Evolutionary conservation across 257 asterid genomes (phyloP), one percentile per base, ranked within the genome.

Genomic region (Marsdenia floribunda): DNA sequence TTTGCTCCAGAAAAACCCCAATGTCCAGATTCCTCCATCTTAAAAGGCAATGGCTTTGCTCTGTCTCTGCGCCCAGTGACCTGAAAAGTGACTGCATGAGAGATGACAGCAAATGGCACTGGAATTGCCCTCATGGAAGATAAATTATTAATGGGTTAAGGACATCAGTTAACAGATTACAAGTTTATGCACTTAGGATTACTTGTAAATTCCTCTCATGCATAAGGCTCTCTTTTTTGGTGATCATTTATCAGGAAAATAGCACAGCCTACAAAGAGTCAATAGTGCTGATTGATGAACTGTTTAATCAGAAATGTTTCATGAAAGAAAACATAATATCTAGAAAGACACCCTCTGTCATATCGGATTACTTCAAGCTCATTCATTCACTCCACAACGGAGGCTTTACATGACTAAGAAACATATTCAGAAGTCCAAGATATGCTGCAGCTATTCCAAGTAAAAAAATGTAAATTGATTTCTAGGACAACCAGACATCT

Each of bases 31-130:
- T 90, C 80, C 58, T 89, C 94, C 98, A 95, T 88, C 85, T 89
- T 95, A 85, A 92, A 95, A 4, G 97, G 90, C 81, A 95, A 85
- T 11, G 99, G 96, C 85, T 90, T 92, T 66, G 98, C 99, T 85
- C 99, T 86, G 26, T 95, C 99, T 83, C 99, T 83, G 78, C 97
- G 90, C 70, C 99, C 98, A 57, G 99, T 95, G 50, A 92, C 99
- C 97, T 95, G 88, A 59, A 74, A 53, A 76, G 44, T 73, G 10
- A 33, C 42, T 19, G 44, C 40, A 59, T 38, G 4, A 59, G 50
- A 35, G 22, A 12, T 12, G 33, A 53, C 22, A 52, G 15, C 69
- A 15, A 11, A 5, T 52, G 66, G 69, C 67, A 52, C 52, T 18
- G 7, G 6, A 73, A 44, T 11, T 37, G 33, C 47, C 60, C 14